A percentile compares a stretch with the other conserved stretches of the same genome.
Conservation (phyloP, 1,139 yeast genomes). For the Pichia sp. region DNA sequence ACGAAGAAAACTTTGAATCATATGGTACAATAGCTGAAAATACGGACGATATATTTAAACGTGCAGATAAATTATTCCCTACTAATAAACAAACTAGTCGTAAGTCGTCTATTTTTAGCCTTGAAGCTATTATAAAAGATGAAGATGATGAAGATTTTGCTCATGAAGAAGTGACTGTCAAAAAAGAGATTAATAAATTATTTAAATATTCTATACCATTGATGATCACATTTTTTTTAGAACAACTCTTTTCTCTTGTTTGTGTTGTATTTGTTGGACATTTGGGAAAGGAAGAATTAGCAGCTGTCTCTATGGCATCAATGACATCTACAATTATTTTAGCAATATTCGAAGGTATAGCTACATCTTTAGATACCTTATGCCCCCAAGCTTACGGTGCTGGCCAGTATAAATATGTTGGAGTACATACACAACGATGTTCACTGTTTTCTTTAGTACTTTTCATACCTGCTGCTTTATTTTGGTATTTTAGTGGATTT, state of each 20-base stretch:
- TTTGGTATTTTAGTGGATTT: constrained; percentile 62
- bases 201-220: constrained; percentile 56
- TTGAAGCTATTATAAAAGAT: constrained; percentile 15
- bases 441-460: constrained; percentile 47
- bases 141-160: constrained; percentile 36
- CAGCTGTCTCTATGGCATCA: constrained; percentile 79
- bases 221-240: constrained; percentile 60
- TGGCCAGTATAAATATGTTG: constrained; percentile 53
- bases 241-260: constrained; percentile 66
- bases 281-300: constrained; percentile 62
- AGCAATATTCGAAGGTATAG: constrained; percentile 81
- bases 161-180: constrained; percentile 40
- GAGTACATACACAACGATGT: constrained; percentile 60
- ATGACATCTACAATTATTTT: constrained; percentile 84
- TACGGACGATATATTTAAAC: constrained; percentile 25
- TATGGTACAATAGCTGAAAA: constrained; percentile 30
- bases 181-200: constrained; percentile 43
- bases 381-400: constrained; percentile 84
- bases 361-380: constrained; percentile 80
- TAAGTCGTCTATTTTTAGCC: constrained; percentile 11
- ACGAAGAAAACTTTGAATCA: constrained; percentile 5
- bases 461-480: constrained; percentile 53
- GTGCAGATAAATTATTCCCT: constrained; percentile 25
- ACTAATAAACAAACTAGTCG: constrained; percentile 8
- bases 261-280: constrained; percentile 70